Conservation (phyloP, 495 filamentous ascomycete genomes). For the Viridothelium virens region DNA sequence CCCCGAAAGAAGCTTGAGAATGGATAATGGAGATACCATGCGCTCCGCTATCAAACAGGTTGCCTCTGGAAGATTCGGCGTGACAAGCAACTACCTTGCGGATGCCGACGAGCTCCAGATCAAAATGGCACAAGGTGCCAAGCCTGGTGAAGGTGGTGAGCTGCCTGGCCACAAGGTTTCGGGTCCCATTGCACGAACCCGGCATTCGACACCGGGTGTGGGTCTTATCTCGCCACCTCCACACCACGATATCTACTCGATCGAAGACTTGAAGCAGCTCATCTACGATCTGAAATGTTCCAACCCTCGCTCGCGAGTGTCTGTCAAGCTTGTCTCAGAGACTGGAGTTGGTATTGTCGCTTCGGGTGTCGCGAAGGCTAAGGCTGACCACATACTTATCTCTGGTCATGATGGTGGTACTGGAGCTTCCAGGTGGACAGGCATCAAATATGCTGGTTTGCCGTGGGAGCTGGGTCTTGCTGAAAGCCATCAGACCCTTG, state of each 20-base stretch:
- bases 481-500: slow-evolving; percentile 97
- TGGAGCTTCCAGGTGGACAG: slow-evolving; percentile 96
- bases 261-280: slow-evolving; percentile 97
- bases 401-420: slow-evolving; percentile 98
- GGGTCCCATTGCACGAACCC: slow-evolving; percentile 87
- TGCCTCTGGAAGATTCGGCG: slow-evolving; percentile 94
- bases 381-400: slow-evolving; percentile 96
- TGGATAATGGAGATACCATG: slow-evolving; percentile 97
- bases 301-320: slow-evolving; percentile 90
- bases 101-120: slow-evolving; percentile 98
- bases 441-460: slow-evolving; percentile 98
- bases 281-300: slow-evolving; percentile 99
- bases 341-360: slow-evolving; percentile 98
- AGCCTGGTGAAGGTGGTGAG: slow-evolving; percentile 98
- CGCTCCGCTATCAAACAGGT: slow-evolving; percentile 98
- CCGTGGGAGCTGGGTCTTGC: slow-evolving; percentile 98
- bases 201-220: slow-evolving; percentile 97
- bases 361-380: slow-evolving; percentile 96
- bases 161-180: slow-evolving; percentile 98
- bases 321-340: slow-evolving; percentile 97
- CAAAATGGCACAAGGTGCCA: slow-evolving; percentile 99
- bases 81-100: slow-evolving; percentile 96
- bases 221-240: slow-evolving; percentile 98
- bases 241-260: slow-evolving; percentile 99
- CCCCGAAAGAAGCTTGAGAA: slow-evolving; percentile 73